Percentiles rank a stretch among this genome's conserved stretches.
phyloP scores from a whole-genome alignment of 2,329 filamentous ascomycete species.

The Neofusicoccum laricinum region DNA sequence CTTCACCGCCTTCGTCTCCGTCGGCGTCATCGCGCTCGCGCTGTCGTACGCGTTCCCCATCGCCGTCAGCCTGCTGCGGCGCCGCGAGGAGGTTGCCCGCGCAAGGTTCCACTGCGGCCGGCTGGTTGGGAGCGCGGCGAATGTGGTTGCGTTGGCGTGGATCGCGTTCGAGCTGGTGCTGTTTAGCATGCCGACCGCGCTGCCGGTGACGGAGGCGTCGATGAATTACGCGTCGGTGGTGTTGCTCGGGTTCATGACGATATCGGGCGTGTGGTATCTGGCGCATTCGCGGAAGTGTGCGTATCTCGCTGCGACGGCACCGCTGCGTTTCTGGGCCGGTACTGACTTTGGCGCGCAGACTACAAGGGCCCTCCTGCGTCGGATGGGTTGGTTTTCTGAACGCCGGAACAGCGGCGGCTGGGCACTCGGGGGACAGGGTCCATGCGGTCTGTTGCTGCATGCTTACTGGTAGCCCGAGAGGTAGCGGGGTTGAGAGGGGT shows the following conservation, averaged over 20 bases:
- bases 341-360: not conserved
- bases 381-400: not conserved
- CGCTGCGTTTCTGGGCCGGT: too few species aligned
- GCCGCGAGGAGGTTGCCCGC: conserved; percentile 44
- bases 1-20: conserved; percentile 51
- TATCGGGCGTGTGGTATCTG: conserved; percentile 11
- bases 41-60: conserved; percentile 58
- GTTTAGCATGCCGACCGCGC: conserved; percentile 53
- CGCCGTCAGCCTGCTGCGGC: conserved; percentile 44
- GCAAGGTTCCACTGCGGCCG: conserved; percentile 49
- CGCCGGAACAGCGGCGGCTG: too few species aligned
- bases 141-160: conserved; percentile 49
- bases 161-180: conserved; percentile 45
- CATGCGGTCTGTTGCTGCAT: too few species aligned
- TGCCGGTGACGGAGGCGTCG: conserved; percentile 51
- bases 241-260: conserved; percentile 48
- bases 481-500: too few species aligned
- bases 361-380: not conserved
- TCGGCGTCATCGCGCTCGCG: conserved; percentile 57
- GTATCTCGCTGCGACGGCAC: not conserved
- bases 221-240: conserved; percentile 60
- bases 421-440: too few species aligned
- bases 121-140: conserved; percentile 44
- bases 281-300: conserved; percentile 14
- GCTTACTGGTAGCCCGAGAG: too few species aligned